Evolutionary conservation across 805 yeast genomes (phyloP).

Genomic region (Wickerhamiella spandovensis): DNA sequence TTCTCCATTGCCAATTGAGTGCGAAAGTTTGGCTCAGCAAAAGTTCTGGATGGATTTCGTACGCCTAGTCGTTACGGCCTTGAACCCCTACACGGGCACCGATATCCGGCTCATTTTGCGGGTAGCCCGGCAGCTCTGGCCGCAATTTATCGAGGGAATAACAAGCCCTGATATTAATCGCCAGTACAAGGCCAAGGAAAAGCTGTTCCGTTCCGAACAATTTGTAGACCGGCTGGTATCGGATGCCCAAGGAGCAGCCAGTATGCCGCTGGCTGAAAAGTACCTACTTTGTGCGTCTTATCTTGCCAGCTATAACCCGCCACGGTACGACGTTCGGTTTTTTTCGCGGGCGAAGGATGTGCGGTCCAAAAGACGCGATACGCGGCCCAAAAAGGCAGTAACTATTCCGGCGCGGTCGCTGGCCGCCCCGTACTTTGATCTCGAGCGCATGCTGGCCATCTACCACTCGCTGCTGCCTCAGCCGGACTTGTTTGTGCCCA

Average conservation of each 20-base stretch:
- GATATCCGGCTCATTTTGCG: constrained; percentile 23
- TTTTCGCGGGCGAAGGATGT: constrained; percentile 52
- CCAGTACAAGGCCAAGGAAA: constrained; percentile 15
- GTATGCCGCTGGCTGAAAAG: constrained; percentile 25
- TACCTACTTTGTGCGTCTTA: constrained; percentile 71
- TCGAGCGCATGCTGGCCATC: constrained; percentile 72
- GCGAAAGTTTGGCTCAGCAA: background rate
- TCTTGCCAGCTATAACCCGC: constrained; percentile 65
- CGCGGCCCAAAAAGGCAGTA: constrained; percentile 31
- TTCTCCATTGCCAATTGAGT: background rate
- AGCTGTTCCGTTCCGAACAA: constrained; percentile 17
- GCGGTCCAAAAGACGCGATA: constrained; percentile 27
- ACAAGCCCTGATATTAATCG: constrained; percentile 12
- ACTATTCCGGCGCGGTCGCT: constrained; percentile 47
- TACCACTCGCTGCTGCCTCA: constrained; percentile 51
- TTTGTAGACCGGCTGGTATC: constrained; percentile 8
- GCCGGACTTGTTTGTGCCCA: constrained; percentile 26
- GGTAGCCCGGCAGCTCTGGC: constrained; percentile 21
- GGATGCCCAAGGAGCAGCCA: background rate
- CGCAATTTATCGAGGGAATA: constrained; percentile 20
- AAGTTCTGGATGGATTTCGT: constrained; percentile 32
- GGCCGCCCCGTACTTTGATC: constrained; percentile 59
- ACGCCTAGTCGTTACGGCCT: constrained; percentile 32
- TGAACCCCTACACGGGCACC: constrained; percentile 34
- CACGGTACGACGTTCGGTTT: constrained; percentile 50